Percentiles rank a stretch among this genome's conserved stretches.
These are phyloP conservation scores for Knoxdaviesia proteae DNA, from an alignment of 2,329 filamentous ascomycete genomes.

Conservation along the genomic window DNA sequence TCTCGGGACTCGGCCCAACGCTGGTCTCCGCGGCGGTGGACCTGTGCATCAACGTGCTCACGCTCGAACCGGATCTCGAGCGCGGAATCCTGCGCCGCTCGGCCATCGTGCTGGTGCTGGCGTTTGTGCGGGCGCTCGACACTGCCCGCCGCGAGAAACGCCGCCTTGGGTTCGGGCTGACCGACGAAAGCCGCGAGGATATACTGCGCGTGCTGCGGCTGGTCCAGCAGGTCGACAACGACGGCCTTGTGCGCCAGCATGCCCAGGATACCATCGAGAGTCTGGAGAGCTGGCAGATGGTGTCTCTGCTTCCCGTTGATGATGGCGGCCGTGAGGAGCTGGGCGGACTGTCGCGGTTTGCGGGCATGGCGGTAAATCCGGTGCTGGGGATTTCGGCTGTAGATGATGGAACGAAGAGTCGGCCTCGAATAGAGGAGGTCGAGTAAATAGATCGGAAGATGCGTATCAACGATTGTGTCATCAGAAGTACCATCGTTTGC, in stretches of 20 bases:
- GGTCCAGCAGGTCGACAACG: constrained; percentile 42
- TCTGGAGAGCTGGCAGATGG: constrained; percentile 39
- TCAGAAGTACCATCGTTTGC: no score
- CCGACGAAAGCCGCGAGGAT: constrained; percentile 33
- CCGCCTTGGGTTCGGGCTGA: constrained; percentile 31
- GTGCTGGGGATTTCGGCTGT: constrained; percentile 3
- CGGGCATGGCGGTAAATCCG: constrained; percentile 7
- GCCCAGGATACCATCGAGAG: constrained; percentile 46
- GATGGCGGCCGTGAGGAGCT: constrained; percentile 10
- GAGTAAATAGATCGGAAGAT: constrained; percentile 19
- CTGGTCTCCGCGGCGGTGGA: constrained; percentile 38
- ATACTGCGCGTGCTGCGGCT: constrained; percentile 42
- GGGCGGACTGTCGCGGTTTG: constrained; percentile 14
- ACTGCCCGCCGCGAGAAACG: constrained; percentile 23
- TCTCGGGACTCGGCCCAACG: constrained; percentile 30
- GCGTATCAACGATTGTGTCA: no score
- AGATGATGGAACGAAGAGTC: not conserved
- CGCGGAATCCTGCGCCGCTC: constrained; percentile 45
- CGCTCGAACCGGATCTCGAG: constrained; percentile 37
- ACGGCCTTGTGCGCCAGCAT: constrained; percentile 47
- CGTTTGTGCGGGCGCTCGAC: constrained; percentile 39
- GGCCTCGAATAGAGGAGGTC: constrained; percentile 37
- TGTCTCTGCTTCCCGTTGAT: constrained; percentile 20
- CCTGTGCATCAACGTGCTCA: constrained; percentile 38
- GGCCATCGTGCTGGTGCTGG: constrained; percentile 41